Percentiles rank a stretch among this genome's conserved stretches.
Conservation (phyloP, 306 rosid species). For the Cercis canadensis region DNA sequence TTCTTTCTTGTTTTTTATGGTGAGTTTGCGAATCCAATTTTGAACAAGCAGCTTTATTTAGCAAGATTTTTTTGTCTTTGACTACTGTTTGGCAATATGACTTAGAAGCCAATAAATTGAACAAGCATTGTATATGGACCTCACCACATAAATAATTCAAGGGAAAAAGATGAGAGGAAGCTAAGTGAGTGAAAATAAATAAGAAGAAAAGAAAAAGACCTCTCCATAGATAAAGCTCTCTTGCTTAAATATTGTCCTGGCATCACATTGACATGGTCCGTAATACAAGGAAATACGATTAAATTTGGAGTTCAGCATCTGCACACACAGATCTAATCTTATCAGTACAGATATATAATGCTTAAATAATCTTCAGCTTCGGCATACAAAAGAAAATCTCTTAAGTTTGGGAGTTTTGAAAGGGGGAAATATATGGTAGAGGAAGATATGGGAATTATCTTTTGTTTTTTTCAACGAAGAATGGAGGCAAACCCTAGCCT, state of each 20-base stretch:
- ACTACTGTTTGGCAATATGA: no score
- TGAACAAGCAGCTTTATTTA: no score
- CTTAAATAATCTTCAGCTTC: no score
- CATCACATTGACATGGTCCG: conserved; percentile 52
- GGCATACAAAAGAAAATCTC: no score
- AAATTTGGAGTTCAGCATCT: conserved; percentile 27
- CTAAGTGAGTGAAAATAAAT: conserved; percentile 28
- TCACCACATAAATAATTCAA: conserved; percentile 42
- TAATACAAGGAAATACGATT: conserved; percentile 47
- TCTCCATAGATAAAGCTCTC: conserved; percentile 50
- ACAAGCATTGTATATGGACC: conserved; percentile 46
- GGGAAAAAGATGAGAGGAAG: background rate
- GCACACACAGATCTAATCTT: conserved; percentile 23
- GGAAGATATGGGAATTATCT: no score
- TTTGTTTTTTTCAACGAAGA: no score
- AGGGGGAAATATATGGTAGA: no score
- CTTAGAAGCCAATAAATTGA: conserved; percentile 34
- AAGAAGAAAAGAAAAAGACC: conserved; percentile 52
- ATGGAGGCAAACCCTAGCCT: no score
- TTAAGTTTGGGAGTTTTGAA: no score
- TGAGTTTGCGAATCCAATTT: no score
- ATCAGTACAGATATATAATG: conserved; percentile 6
- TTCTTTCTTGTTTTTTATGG: background rate
- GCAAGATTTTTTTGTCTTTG: no score
- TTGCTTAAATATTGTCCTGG: conserved; percentile 51